Evolutionary conservation across 768 basidiomycete species (phyloP), one percentile per base, ranked within the genome.

Genomic region (Lactarius sanguifluus): DNA sequence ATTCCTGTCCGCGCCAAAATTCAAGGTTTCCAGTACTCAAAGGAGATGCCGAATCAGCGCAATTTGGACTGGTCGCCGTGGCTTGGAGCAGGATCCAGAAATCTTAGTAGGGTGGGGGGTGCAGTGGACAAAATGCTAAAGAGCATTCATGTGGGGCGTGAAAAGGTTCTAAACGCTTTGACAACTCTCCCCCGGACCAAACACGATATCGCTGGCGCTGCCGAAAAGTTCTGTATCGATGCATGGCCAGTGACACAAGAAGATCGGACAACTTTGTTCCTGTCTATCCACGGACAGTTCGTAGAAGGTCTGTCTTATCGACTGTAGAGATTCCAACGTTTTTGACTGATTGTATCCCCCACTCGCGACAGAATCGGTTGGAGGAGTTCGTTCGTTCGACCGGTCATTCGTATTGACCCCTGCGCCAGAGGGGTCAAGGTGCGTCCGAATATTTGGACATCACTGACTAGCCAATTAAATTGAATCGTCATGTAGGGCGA

Each of bases 381-480:
- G 86, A 62, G 95, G 94, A 13, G 78, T 94, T 28, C 86, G 96
- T 56, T 96, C 95, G 25, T 99, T 99, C 77, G 94, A 97, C 75
- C 84, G 97, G 64, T 88, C 92, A 0, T 96, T 98, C 73, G 83
- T 98, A 62, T 80, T 99, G 30, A 86, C 88, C 5, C 90, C 91
- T 45, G 89, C 95, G 3, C 77, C 86, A 30, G 86, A 89, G 60
- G 91, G 88, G 32, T 95, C 96, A 71, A 80, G 87, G 95, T 96
- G 77, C 70, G 94, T 83, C 59, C 55, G 32, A 20, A 5, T 28
- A 64, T 57, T 58, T 25, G 34, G 34, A 47, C 18, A 61, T 55
- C 34, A 43, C 23, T 36, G 41, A 25, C 50, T 66, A 57, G 68
- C 70, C 65, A 64, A 69, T 62, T 28, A 57, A 45, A 30, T 65